Evolutionary conservation across 371 early-diverging fungal genomes (phyloP), one percentile per base, ranked within the genome.

Genomic region (Mortierella sp.): DNA sequence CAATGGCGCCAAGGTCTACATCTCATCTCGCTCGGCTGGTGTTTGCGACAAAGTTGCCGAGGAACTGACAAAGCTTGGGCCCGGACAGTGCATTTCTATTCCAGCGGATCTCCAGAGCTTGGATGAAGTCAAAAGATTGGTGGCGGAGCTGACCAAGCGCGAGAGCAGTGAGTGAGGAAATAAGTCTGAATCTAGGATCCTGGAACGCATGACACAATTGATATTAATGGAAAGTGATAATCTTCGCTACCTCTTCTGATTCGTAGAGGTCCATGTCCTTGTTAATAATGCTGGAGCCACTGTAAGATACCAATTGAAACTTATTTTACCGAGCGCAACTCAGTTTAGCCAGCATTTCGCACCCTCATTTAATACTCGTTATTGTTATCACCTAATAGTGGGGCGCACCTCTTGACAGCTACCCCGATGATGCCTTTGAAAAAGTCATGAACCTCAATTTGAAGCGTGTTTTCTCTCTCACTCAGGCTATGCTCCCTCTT

Each of bases 361-460:
- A 34, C 6, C 1, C 31, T n/a, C 12, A 49, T 49, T 28, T 7
- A 26, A 23, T 28, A 28, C 7, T 9, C 29, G 3, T 23, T 7
- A 40, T 13, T 13, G 40, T 13, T 13, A 9, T 53, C 12, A 23
- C 8, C 12, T 28, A 15, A 26, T 70, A 75, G 71, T 94, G 93
- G 92, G 92, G 88, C 42, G 89, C 86, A 15, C 75, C 87, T 13
- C 54, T 93, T 3, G 91, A 87, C 47, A 66, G 69, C 34, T 94
- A 93, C 66, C 92, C 93, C 1, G 92, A 93, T 56, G 69, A 66
- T 1, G 93, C 93, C 15, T 94, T 91, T 71, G 83, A 86, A 75
- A 95, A 95, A 78, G 88, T 95, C 49, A 89, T 98, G 89, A 94
- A 93, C 55, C 86, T 98, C 56, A 97, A 98, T 78, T 86, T 97